Percentiles rank a stretch among this genome's conserved stretches.
These are phyloP conservation scores for Aspergillus aculeatus DNA, from an alignment of 2,329 filamentous ascomycete species.

Conservation along the genomic window DNA sequence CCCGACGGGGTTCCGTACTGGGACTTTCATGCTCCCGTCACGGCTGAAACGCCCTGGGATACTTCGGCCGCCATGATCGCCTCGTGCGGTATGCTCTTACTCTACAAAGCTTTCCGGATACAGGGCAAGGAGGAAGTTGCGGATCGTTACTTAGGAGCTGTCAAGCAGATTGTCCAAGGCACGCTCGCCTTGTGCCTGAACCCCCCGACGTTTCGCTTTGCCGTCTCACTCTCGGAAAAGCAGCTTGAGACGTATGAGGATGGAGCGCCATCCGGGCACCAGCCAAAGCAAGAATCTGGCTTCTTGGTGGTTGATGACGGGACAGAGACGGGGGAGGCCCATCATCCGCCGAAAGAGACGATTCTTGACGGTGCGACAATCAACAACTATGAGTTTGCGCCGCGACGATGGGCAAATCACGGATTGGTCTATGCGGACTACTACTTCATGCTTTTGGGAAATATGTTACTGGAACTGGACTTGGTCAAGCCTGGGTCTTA, in stretches of 20 bases:
- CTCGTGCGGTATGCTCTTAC: constrained; percentile 42
- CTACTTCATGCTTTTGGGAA: constrained; percentile 43
- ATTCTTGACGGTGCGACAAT: constrained; percentile 47
- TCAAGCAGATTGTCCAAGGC: constrained; percentile 10
- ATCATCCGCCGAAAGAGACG: constrained; percentile 32
- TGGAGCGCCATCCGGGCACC: not conserved
- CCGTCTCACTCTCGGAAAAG: too few relatives aligned
- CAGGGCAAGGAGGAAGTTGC: not conserved
- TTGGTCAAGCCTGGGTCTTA: constrained; percentile 1
- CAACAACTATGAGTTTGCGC: constrained; percentile 44
- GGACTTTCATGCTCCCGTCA: constrained; percentile 53
- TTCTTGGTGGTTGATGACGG: not conserved
- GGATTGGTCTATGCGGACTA: constrained; percentile 47
- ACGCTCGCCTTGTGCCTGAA: constrained; percentile 14
- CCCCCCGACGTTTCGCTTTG: constrained; percentile 1
- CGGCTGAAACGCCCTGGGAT: constrained; percentile 26
- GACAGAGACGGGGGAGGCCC: too few relatives aligned
- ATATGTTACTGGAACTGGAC: constrained; percentile 37
- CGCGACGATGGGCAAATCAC: constrained; percentile 41
- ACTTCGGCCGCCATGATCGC: constrained; percentile 45
- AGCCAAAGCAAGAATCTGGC: not conserved
- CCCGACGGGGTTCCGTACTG: constrained; percentile 46
- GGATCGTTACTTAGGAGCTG: constrained; percentile 4
- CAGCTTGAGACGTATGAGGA: not conserved
- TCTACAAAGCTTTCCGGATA: constrained; percentile 33